phyloP scores from a whole-genome alignment of 306 rosid species.

The Lotus japonicus region DNA sequence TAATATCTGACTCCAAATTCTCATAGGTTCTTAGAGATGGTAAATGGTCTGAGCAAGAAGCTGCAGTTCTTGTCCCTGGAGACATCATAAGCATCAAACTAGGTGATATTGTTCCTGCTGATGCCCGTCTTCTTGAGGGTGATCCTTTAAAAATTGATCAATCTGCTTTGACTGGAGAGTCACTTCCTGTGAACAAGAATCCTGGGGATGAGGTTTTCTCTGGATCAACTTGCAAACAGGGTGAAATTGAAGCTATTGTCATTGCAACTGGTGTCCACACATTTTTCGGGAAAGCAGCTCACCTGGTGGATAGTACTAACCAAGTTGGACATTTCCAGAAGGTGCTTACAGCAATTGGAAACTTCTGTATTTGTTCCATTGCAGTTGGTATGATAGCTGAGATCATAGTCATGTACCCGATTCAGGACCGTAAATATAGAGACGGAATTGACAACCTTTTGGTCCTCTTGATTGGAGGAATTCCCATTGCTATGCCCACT shows the following conservation, averaged over 20 bases:
- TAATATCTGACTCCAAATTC: too few relatives aligned
- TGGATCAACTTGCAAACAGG: slow-evolving; percentile 97
- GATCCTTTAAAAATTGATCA: slow-evolving; percentile 93
- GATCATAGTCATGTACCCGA: slow-evolving; percentile 92
- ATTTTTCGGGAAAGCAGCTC: slow-evolving; percentile 98
- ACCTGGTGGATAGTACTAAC: slow-evolving; percentile 94
- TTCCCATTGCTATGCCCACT: slow-evolving; percentile 99
- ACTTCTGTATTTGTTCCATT: slow-evolving; percentile 94
- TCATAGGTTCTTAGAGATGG: slow-evolving; percentile 89
- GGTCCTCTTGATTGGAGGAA: slow-evolving; percentile 97
- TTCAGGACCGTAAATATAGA: slow-evolving; percentile 79
- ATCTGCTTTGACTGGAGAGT: slow-evolving; percentile 96
- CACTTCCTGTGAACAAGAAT: slow-evolving; percentile 83
- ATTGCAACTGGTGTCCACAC: slow-evolving; percentile 99
- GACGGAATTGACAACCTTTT: slow-evolving; percentile 91
- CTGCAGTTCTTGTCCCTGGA: slow-evolving; percentile 92
- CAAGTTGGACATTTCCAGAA: slow-evolving; percentile 99
- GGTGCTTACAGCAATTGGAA: slow-evolving; percentile 91
- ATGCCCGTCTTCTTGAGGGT: slow-evolving; percentile 99
- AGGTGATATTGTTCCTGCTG: slow-evolving; percentile 96
- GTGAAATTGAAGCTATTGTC: slow-evolving; percentile 94
- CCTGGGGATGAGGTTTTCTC: slow-evolving; percentile 98
- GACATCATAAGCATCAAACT: slow-evolving; percentile 89
- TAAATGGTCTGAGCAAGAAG: slow-evolving; percentile 86
- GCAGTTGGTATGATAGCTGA: slow-evolving; percentile 87